A percentile compares a stretch with the other conserved stretches of the same genome.
These are phyloP conservation scores for Podaxis sp. DNA, from an alignment of 768 basidiomycete species.

Conservation along the genomic window DNA sequence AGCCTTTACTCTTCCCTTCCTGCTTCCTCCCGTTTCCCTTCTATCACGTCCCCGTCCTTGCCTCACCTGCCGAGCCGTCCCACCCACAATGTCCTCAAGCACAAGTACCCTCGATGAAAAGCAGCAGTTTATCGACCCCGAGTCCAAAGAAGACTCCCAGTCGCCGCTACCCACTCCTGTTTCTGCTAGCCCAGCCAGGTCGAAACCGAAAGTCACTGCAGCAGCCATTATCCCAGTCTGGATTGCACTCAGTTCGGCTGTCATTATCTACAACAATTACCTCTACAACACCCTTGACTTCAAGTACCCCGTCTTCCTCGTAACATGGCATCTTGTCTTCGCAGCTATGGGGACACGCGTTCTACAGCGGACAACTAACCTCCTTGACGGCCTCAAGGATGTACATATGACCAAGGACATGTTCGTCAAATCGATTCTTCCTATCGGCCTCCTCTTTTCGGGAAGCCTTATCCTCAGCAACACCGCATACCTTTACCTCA, in stretches of 20 bases:
- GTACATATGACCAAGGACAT: constrained; percentile 76
- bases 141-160: constrained; percentile 17
- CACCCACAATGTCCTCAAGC: constrained; percentile 13
- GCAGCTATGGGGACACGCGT: constrained; percentile 86
- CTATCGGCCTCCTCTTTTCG: constrained; percentile 92
- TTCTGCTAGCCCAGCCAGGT: constrained; percentile 30
- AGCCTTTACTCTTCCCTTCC: background rate
- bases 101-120: constrained; percentile 25
- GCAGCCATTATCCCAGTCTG: constrained; percentile 84
- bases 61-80: background rate
- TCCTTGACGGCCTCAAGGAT: constrained; percentile 79
- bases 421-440: constrained; percentile 85
- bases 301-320: constrained; percentile 89
- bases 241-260: constrained; percentile 85
- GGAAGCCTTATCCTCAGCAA: constrained; percentile 90
- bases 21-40: constrained; percentile 5
- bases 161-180: constrained; percentile 59
- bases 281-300: constrained; percentile 82
- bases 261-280: constrained; percentile 97
- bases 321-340: constrained; percentile 82
- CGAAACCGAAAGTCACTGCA: constrained; percentile 61
- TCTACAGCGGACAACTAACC: constrained; percentile 75
- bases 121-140: constrained; percentile 21
- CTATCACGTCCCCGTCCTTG: background rate
- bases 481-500: constrained; percentile 88